These are phyloP conservation scores for Abrus pulchellus DNA, from an alignment of 306 rosid species.

Conservation along the genomic window DNA sequence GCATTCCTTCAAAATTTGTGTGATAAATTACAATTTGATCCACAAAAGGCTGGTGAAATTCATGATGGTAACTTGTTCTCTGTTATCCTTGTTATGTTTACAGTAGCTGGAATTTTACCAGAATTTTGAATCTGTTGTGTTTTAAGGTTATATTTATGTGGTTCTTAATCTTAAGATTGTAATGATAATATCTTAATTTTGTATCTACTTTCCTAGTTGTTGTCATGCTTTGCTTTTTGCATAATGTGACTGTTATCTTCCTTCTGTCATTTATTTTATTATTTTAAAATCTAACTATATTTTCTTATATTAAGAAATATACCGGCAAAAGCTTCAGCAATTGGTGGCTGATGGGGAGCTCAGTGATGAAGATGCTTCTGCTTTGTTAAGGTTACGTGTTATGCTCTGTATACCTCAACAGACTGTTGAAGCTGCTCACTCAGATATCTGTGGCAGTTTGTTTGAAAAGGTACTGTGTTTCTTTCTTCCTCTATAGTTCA, in stretches of 20 bases:
- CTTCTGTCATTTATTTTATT: conserved; percentile 28
- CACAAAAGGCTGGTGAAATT: conserved; percentile 82
- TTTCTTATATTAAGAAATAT: conserved; percentile 68
- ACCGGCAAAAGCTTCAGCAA: conserved; percentile 91
- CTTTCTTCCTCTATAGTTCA: conserved; percentile 13
- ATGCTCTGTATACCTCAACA: conserved; percentile 90
- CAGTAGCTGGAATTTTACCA: conserved; percentile 22
- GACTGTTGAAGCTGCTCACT: conserved; percentile 86
- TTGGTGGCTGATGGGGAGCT: conserved; percentile 89
- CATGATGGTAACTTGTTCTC: conserved; percentile 75
- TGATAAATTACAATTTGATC: conserved; percentile 82
- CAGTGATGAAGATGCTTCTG: conserved; percentile 75
- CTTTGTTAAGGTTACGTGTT: conserved; percentile 83
- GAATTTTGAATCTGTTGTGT: background rate
- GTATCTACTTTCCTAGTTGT: conserved; percentile 7
- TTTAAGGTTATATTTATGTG: conserved; percentile 27
- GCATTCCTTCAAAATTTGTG: conserved; percentile 89
- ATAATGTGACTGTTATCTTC: no score
- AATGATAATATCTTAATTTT: background rate
- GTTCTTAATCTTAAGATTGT: conserved; percentile 1
- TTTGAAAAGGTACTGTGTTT: conserved; percentile 76
- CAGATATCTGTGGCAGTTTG: conserved; percentile 93
- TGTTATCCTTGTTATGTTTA: conserved; percentile 3
- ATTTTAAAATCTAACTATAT: conserved; percentile 47
- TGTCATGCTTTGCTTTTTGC: no score